phyloP scores from a whole-genome alignment of 768 basidiomycete species.

The Panaeolus cyanescens region DNA sequence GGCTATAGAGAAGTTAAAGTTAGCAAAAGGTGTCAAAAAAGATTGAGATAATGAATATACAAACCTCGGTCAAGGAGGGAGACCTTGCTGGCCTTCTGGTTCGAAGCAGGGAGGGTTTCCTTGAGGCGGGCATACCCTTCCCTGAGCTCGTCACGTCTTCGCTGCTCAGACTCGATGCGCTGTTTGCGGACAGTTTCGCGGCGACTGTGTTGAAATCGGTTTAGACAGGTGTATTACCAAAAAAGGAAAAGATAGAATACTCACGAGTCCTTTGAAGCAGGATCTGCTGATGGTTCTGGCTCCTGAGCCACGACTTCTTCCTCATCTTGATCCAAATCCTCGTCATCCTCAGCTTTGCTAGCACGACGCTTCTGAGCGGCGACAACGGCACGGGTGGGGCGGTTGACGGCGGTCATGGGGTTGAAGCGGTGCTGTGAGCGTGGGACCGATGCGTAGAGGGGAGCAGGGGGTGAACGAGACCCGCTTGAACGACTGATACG shows the following conservation, averaged over 20 bases:
- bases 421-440: constrained; percentile 75
- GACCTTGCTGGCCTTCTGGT: constrained; percentile 94
- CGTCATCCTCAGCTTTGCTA: constrained; percentile 41
- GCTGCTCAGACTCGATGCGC: constrained; percentile 93
- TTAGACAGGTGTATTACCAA: background rate
- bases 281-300: constrained; percentile 50
- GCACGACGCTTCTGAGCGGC: constrained; percentile 36
- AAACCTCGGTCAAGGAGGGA: constrained; percentile 83
- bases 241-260: constrained; percentile 17
- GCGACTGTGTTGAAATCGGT: constrained; percentile 44
- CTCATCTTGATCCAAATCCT: constrained; percentile 61
- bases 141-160: constrained; percentile 88
- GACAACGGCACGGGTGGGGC: constrained; percentile 42
- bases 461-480: constrained; percentile 49
- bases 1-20: constrained; percentile 40
- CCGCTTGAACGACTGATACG: constrained; percentile 73
- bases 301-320: constrained; percentile 79
- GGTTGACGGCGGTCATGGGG: constrained; percentile 63
- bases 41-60: constrained; percentile 21
- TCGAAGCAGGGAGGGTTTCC: constrained; percentile 85
- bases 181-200: constrained; percentile 90
- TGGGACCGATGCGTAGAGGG: constrained; percentile 61
- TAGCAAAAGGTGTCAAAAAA: constrained; percentile 7
- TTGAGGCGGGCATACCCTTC: constrained; percentile 91
- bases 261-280: constrained; percentile 40